Conservation (phyloP, 2,329 filamentous ascomycete species). For the Colletotrichum noveboracense region DNA sequence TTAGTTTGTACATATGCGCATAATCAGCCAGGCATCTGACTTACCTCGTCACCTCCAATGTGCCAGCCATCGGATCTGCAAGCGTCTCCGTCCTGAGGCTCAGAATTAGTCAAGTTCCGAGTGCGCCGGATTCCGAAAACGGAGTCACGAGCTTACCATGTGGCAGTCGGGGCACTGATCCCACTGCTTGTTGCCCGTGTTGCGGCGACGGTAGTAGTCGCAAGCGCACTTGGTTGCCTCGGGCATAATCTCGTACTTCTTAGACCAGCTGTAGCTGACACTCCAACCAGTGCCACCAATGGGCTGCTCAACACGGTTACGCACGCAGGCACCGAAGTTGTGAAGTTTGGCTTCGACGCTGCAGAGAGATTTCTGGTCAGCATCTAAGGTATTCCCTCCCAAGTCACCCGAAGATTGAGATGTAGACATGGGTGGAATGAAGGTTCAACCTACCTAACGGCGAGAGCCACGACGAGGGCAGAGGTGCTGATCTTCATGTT, state of each 20-base stretch:
- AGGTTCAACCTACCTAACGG: neutral
- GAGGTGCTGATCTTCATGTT: neutral
- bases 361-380: neutral
- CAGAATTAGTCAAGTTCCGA: neutral
- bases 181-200: constrained; percentile 22
- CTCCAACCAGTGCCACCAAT: constrained; percentile 3
- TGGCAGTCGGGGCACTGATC: constrained; percentile 18
- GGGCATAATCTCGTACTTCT: constrained; percentile 1
- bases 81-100: neutral
- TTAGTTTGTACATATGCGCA: neutral
- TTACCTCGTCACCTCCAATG: constrained; percentile 20
- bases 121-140: too few relatives aligned
- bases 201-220: constrained; percentile 7
- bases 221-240: constrained; percentile 18
- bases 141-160: neutral
- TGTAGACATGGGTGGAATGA: neutral
- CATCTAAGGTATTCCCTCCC: neutral
- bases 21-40: rapidly evolving
- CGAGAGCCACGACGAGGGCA: neutral
- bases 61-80: constrained; percentile 14
- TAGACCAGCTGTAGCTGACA: constrained; percentile 10
- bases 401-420: neutral
- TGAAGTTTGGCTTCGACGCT: constrained; percentile 3
- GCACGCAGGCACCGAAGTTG: neutral
- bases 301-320: neutral